A percentile compares a stretch with the other conserved stretches of the same genome.
Conservation (phyloP, 2,329 filamentous ascomycete genomes). For the Cytospora chrysosperma region DNA sequence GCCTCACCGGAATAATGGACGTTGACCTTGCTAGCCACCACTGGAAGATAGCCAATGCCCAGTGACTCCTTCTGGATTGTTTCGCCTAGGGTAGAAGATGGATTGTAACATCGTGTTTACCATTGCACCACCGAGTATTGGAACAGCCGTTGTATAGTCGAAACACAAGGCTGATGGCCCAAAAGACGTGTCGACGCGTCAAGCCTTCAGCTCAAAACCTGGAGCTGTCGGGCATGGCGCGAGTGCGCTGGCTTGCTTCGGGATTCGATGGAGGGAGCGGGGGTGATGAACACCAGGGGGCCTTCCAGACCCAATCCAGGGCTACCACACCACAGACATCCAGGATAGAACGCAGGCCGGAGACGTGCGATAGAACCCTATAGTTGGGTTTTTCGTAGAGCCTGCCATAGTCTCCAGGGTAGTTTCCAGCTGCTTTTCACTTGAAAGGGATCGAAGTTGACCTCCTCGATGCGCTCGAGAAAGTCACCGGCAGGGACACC, state of each 20-base stretch:
- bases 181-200: not conserved
- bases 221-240: not conserved
- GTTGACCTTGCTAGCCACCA: no score
- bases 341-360: not conserved
- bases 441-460: conserved; percentile 80
- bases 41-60: not conserved
- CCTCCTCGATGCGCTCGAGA: conserved; percentile 72
- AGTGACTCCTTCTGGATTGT: not conserved
- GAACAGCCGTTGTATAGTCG: not conserved
- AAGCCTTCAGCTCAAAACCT: no score
- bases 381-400: conserved; percentile 49
- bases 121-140: not conserved
- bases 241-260: not conserved
- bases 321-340: not conserved
- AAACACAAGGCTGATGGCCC: not conserved
- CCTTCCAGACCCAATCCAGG: not conserved
- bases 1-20: not conserved
- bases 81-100: not conserved
- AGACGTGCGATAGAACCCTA: conserved; percentile 30
- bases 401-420: conserved; percentile 70
- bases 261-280: no score
- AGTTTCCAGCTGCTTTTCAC: conserved; percentile 73
- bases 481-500: conserved; percentile 76
- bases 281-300: not conserved
- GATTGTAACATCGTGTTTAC: not conserved